Base-by-base conservation (phyloP, 2,329 filamentous ascomycete species). In the Sphaerulina musiva region DNA sequence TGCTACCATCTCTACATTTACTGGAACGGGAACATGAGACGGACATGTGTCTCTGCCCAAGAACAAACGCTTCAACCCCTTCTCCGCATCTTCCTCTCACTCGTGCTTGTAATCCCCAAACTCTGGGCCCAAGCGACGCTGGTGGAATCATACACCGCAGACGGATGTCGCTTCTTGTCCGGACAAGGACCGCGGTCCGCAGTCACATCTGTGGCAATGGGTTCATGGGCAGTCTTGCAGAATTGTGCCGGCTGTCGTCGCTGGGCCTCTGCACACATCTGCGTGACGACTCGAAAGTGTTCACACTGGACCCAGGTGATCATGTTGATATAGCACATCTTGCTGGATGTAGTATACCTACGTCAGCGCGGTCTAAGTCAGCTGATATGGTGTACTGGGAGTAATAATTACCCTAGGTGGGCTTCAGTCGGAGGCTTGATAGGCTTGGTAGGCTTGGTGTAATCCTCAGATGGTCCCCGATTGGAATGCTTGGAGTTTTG, bases 281-380 rank as follows among this genome's bases (percentile, higher is more conserved):
- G 48, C 12, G 53, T 44, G 2, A 48, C 26, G 10, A 60, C 54
- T 14, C 45, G 48, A 23, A 60, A 60, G 43, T 60, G 58, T 6
- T 54, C 56, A 36, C 58, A 60, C 17, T 57, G 40, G 12, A 47
- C 42, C 58, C 56, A 60, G n/a, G 54, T 59, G 12, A 57, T 54
- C 23, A 58, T 34, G 36, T 58, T 58, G 14, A 55, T 51, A 38
- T 55, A 60, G 51, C 58, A 60, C 58, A 60, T 60, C 46, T 40
- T 39, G 11, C 9, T 40, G 26, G 11, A 41, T 39, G 32, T 29
- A n/a, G 6, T 41, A 39, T 17, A 17, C 14, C 14, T 42, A 31
- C 39, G 11, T 43, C 8, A 38, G 12, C 41, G 23, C 6, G 7
- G 5, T 26, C 2, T 29, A 11, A 44, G 4, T 44, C 10, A 26